These are phyloP conservation scores for Phytophthora nicotianae DNA, from an alignment of 352 stramenopile genomes.

Conservation along the genomic window DNA sequence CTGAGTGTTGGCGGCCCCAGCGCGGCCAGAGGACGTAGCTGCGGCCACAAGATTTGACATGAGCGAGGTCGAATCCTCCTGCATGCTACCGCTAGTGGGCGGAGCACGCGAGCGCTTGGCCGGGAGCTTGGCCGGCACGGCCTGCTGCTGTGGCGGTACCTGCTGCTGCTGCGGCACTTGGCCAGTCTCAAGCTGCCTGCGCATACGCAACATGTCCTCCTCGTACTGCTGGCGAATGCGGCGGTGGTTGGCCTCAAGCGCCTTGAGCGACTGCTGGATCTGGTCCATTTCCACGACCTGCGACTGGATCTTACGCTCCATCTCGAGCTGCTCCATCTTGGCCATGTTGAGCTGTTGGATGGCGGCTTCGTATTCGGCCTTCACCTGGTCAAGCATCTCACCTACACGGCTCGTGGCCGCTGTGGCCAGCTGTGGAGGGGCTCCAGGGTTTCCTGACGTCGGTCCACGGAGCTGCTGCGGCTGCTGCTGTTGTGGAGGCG, in stretches of 20 bases:
- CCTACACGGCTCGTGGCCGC: slow-evolving; percentile 63
- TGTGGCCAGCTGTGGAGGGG: slow-evolving; percentile 34
- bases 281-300: slow-evolving; percentile 90
- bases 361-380: slow-evolving; percentile 82
- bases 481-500: slow-evolving; percentile 55
- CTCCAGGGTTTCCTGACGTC: slow-evolving; percentile 50
- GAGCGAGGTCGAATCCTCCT: slow-evolving; percentile 55
- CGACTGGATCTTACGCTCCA: slow-evolving; percentile 88
- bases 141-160: slow-evolving; percentile 46
- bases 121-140: slow-evolving; percentile 45
- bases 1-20: slow-evolving; percentile 36
- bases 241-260: slow-evolving; percentile 81
- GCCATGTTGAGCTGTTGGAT: slow-evolving; percentile 88
- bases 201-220: slow-evolving; percentile 86
- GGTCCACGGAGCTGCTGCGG: slow-evolving; percentile 68
- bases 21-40: slow-evolving; percentile 54
- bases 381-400: slow-evolving; percentile 87
- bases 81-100: slow-evolving; percentile 48
- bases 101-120: slow-evolving; percentile 57
- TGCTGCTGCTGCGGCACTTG: slow-evolving; percentile 44
- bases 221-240: slow-evolving; percentile 87
- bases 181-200: slow-evolving; percentile 76
- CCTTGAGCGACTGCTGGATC: slow-evolving; percentile 88
- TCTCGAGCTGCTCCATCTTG: slow-evolving; percentile 90
- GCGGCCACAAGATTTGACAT: slow-evolving; percentile 71